phyloP scores from a whole-genome alignment of 495 filamentous ascomycete genomes.

The Staphylotrichum longicolle region DNA sequence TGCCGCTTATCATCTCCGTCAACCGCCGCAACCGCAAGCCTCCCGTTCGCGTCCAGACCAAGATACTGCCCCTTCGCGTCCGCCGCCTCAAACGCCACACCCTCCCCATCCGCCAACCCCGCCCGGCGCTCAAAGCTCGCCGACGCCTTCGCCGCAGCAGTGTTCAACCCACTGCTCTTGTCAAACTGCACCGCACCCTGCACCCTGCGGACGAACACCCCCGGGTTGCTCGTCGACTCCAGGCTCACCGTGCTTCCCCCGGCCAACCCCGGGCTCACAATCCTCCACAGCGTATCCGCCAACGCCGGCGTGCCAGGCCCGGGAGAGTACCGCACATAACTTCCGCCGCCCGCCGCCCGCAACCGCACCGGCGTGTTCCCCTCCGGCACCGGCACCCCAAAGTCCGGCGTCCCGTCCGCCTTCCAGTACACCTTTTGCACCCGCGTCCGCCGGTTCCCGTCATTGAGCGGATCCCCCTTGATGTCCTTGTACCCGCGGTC shows the following conservation, averaged over 20 bases:
- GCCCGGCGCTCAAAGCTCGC: constrained; percentile 23
- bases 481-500: constrained; percentile 42
- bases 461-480: constrained; percentile 35
- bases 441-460: constrained; percentile 51
- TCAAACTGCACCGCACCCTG: constrained; percentile 21
- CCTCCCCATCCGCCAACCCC: constrained; percentile 20
- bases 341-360: neutral
- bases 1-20: neutral
- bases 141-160: constrained; percentile 16
- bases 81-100: constrained; percentile 24
- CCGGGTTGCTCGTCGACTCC: constrained; percentile 27
- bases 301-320: constrained; percentile 4
- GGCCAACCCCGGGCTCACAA: constrained; percentile 23
- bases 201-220: constrained; percentile 20
- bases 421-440: constrained; percentile 48
- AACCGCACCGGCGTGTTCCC: constrained; percentile 26
- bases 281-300: constrained; percentile 23
- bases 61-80: constrained; percentile 20
- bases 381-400: constrained; percentile 39
- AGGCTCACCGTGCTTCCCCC: constrained; percentile 24
- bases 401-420: constrained; percentile 47
- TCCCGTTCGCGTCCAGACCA: constrained; percentile 9
- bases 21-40: constrained; percentile 1
- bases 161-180: neutral
- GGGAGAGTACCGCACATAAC: constrained; percentile 18